Evolutionary conservation across 352 stramenopile genomes (phyloP).

Genomic region (Globisporangium nunn): DNA sequence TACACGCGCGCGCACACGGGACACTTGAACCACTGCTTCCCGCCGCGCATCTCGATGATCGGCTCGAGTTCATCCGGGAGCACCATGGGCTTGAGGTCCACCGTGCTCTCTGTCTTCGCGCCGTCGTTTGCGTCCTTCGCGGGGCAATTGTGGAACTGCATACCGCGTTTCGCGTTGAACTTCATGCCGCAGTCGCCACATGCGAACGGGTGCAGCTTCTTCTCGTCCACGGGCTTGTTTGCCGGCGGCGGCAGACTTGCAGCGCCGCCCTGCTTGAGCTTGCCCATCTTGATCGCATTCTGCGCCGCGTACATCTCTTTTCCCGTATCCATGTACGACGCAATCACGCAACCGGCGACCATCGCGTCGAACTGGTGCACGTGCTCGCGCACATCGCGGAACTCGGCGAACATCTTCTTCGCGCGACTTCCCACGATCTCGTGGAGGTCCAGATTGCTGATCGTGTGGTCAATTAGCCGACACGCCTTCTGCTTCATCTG

Average conservation of each 20-base stretch:
- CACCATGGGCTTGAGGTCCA: conserved; percentile 56
- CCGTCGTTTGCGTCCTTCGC: conserved; percentile 35
- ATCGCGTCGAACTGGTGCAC: conserved; percentile 94
- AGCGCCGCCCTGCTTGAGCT: conserved; percentile 42
- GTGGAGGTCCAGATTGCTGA: conserved; percentile 92
- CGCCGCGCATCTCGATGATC: conserved; percentile 71
- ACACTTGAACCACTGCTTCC: conserved; percentile 85
- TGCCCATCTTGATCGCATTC: conserved; percentile 62
- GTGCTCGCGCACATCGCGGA: conserved; percentile 93
- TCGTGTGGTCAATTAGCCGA: conserved; percentile 87
- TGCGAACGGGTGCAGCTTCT: conserved; percentile 82
- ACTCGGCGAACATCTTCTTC: conserved; percentile 96
- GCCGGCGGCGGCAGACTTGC: conserved; percentile 36
- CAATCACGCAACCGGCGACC: conserved; percentile 84
- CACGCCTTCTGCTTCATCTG: conserved; percentile 92
- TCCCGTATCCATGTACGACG: conserved; percentile 77
- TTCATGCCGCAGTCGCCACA: conserved; percentile 78
- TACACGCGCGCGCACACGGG: conserved; percentile 75
- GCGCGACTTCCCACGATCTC: conserved; percentile 92
- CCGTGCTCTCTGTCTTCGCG: conserved; percentile 14
- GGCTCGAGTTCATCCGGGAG: conserved; percentile 52
- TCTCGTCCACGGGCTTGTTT: conserved; percentile 83
- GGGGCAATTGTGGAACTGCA: conserved; percentile 84
- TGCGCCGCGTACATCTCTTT: conserved; percentile 86
- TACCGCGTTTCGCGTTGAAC: conserved; percentile 76